Evolutionary conservation across 257 asterid species (phyloP).

Genomic region (Penstemon barbatus): DNA sequence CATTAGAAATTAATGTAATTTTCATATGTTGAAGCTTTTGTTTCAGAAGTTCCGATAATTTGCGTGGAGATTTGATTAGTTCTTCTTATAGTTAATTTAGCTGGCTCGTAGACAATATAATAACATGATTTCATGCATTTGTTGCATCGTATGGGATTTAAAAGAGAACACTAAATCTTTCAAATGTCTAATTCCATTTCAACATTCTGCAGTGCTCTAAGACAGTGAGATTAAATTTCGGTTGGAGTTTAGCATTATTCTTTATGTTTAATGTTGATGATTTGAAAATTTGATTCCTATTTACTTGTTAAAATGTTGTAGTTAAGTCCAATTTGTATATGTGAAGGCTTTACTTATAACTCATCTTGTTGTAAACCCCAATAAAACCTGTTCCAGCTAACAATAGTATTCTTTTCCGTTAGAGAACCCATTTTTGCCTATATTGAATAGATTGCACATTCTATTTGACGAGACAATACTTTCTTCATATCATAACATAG

Average conservation of each 20-base stretch:
- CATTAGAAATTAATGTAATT: constrained; percentile 15
- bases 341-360: not conserved
- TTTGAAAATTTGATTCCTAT: not conserved
- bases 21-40: not conserved
- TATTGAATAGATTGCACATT: not conserved
- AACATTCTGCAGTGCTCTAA: not conserved
- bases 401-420: not conserved
- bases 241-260: not conserved
- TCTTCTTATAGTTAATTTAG: not conserved
- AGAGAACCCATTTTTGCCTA: not conserved
- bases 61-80: no score
- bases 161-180: not conserved
- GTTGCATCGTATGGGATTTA: not conserved
- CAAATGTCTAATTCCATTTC: not conserved
- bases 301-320: not conserved
- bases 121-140: not conserved
- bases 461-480: not conserved
- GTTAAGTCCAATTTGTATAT: constrained; percentile 1
- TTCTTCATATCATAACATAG: not conserved
- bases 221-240: not conserved
- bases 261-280: not conserved
- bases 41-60: not conserved
- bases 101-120: not conserved
- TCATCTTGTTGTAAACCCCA: not conserved
- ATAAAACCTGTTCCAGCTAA: not conserved